Conservation (phyloP, 2,329 filamentous ascomycete genomes). For the Diaporthe citri region DNA sequence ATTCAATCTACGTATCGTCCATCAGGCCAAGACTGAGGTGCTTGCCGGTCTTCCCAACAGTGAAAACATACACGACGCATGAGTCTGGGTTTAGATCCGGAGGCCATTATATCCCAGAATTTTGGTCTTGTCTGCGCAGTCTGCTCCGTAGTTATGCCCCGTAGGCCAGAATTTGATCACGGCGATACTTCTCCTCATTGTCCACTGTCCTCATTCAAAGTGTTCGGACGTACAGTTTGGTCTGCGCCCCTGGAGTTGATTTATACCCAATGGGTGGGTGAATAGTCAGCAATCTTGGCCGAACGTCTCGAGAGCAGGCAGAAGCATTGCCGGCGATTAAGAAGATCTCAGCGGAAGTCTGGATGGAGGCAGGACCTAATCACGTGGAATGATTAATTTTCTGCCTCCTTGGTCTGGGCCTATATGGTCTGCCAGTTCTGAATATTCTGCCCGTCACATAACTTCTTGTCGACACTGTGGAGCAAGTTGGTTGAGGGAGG, state of each 20-base stretch:
- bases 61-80: not conserved
- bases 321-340: too few species aligned
- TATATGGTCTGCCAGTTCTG: not conserved
- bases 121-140: not conserved
- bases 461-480: not conserved
- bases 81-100: not conserved
- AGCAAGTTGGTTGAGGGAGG: slow-evolving; percentile 15
- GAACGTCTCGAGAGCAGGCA: not conserved
- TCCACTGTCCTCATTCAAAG: not conserved
- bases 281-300: too few species aligned
- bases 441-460: not conserved
- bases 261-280: not conserved
- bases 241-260: not conserved
- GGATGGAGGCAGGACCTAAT: not conserved
- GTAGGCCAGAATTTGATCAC: not conserved
- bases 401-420: not conserved
- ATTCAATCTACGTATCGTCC: too few species aligned
- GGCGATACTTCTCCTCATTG: not conserved
- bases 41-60: not conserved
- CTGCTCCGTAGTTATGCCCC: not conserved
- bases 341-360: not conserved
- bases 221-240: not conserved
- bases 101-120: not conserved
- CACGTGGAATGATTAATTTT: not conserved
- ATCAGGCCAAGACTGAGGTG: not conserved